Percentiles rank a stretch among this genome's conserved stretches.
Evolutionary conservation across 2,329 filamentous ascomycete genomes (phyloP).

Genomic region (Pestalotiopsis sp.): DNA sequence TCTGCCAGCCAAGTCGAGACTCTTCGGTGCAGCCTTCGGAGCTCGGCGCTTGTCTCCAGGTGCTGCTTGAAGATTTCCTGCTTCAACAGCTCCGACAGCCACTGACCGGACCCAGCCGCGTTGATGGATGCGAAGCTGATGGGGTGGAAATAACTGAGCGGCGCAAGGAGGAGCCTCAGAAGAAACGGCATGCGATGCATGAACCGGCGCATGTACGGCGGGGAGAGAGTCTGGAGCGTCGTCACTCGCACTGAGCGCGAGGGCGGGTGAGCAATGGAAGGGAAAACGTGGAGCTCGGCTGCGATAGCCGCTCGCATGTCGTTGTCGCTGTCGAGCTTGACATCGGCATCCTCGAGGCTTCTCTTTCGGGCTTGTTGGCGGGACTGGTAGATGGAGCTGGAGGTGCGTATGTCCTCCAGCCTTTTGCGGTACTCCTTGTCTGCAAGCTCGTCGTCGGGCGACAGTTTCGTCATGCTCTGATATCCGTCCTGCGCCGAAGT

Average conservation of each 20-base stretch:
- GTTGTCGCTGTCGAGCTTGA: slow-evolving; percentile 39
- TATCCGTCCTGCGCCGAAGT: slow-evolving; percentile 8
- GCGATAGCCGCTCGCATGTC: slow-evolving; percentile 53
- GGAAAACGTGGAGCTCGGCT: slow-evolving; percentile 46
- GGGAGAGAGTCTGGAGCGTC: slow-evolving; percentile 34
- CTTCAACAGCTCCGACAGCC: slow-evolving; percentile 48
- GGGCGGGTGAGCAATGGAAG: slow-evolving; percentile 54
- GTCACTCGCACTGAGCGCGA: slow-evolving; percentile 49
- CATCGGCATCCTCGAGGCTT: slow-evolving; percentile 33
- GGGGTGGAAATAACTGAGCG: slow-evolving; percentile 55
- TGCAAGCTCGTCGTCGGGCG: slow-evolving; percentile 27
- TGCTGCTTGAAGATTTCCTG: slow-evolving; percentile 53
- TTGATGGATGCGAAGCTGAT: slow-evolving; percentile 52
- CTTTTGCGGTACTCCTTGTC: slow-evolving; percentile 38
- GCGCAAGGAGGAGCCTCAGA: slow-evolving; percentile 47
- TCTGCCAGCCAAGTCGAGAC: slow-evolving; percentile 53
- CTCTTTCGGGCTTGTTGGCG: slow-evolving; percentile 30
- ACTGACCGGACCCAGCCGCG: slow-evolving; percentile 51
- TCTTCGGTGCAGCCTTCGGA: slow-evolving; percentile 46
- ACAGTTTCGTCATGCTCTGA: slow-evolving; percentile 12
- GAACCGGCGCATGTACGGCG: slow-evolving; percentile 42
- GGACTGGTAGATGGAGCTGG: slow-evolving; percentile 39
- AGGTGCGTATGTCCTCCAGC: slow-evolving; percentile 41
- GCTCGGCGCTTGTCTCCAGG: slow-evolving; percentile 42
- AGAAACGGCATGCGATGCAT: slow-evolving; percentile 53